Percentiles rank a stretch among this genome's conserved stretches.
phyloP scores from a whole-genome alignment of 192 early-diverging fungal genomes.

The Backusella sp. region DNA sequence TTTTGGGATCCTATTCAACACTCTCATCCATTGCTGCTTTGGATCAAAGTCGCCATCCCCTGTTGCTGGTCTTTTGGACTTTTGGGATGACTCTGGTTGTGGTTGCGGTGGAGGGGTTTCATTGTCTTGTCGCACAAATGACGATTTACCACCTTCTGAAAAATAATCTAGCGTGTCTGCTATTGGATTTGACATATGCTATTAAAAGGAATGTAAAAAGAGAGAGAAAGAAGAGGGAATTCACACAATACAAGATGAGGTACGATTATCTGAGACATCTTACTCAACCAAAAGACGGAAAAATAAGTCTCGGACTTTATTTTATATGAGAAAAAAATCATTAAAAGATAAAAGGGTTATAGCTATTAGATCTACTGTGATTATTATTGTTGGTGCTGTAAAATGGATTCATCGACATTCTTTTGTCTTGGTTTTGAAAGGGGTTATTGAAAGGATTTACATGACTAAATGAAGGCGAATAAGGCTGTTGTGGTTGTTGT shows the following conservation, averaged over 20 bases:
- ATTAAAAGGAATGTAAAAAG: neutral
- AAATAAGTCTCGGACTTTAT: constrained; percentile 3
- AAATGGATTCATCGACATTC: neutral
- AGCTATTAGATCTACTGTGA: neutral
- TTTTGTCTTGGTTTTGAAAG: neutral
- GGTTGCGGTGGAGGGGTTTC: neutral
- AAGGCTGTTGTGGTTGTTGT: neutral
- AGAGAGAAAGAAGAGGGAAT: neutral
- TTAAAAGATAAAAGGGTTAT: neutral
- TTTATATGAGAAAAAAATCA: neutral
- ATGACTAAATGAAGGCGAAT: neutral
- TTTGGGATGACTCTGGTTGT: neutral
- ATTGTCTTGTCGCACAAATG: neutral
- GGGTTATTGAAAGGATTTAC: neutral
- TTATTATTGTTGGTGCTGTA: neutral
- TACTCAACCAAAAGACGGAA: neutral
- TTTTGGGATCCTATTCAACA: neutral
- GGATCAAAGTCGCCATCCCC: neutral
- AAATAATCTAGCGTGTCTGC: constrained; percentile 21
- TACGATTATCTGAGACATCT: neutral
- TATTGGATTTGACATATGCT: constrained; percentile 26
- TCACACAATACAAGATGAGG: neutral
- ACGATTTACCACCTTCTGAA: neutral
- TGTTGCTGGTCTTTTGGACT: neutral
- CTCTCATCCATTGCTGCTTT: neutral